Evolutionary conservation across 306 rosid genomes (phyloP).

Genomic region (Spatholobus suberectus): DNA sequence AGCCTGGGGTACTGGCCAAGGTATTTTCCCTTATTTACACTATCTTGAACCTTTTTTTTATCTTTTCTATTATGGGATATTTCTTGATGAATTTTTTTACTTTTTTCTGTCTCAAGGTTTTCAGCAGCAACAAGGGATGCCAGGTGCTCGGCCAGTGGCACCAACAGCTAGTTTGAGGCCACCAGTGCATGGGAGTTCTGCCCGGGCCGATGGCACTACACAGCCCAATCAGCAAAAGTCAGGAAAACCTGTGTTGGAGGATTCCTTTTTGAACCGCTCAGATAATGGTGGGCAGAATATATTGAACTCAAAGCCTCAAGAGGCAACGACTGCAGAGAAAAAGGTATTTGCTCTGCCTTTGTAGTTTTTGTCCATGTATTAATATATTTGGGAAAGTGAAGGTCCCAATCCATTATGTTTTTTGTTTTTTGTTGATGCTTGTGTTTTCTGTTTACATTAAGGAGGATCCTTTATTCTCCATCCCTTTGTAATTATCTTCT

Average conservation of each 20-base stretch:
- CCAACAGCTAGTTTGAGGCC: slow-evolving; percentile 65
- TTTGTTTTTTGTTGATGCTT: slow-evolving; percentile 9
- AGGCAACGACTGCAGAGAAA: slow-evolving; percentile 49
- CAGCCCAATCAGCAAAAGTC: slow-evolving; percentile 65
- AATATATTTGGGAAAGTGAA: slow-evolving; percentile 18
- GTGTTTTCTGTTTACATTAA: neutral
- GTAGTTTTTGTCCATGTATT: slow-evolving; percentile 36
- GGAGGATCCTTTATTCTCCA: neutral
- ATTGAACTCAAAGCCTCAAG: slow-evolving; percentile 52
- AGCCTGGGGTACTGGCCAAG: slow-evolving; percentile 72
- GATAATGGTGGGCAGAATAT: slow-evolving; percentile 58
- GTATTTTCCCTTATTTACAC: slow-evolving; percentile 44
- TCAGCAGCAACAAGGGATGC: slow-evolving; percentile 75
- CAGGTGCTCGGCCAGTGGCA: slow-evolving; percentile 59
- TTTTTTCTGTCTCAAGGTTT: slow-evolving; percentile 58
- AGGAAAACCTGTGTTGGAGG: slow-evolving; percentile 62
- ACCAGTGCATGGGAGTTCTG: slow-evolving; percentile 50
- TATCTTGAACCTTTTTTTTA: slow-evolving; percentile 13
- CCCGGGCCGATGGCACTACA: slow-evolving; percentile 49
- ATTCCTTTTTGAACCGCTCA: slow-evolving; percentile 53
- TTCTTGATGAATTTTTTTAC: slow-evolving; percentile 9
- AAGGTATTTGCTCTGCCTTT: slow-evolving; percentile 59
- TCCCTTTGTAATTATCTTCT: neutral
- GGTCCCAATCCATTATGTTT: slow-evolving; percentile 12
- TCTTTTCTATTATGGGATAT: slow-evolving; percentile 12